A percentile compares a stretch with the other conserved stretches of the same genome.
Evolutionary conservation across 169 alveolate species (phyloP).

Genomic region (Babesia divergens): DNA sequence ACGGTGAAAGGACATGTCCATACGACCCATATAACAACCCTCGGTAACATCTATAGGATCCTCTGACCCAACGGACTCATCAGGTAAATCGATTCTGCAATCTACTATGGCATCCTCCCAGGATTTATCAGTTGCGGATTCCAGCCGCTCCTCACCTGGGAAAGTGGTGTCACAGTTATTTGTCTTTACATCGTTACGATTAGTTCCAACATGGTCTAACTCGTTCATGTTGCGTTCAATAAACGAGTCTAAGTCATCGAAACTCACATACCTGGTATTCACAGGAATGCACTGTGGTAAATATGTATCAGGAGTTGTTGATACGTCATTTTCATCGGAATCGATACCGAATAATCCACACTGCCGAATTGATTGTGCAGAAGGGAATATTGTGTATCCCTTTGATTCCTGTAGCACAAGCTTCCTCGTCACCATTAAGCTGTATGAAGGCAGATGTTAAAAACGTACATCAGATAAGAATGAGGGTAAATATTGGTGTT

Average conservation of each 20-base stretch:
- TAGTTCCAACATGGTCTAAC: neutral
- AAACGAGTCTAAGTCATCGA: neutral
- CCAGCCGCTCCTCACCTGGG: neutral
- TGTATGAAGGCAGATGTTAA: too few species aligned
- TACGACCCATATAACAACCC: neutral
- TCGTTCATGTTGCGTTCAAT: slow-evolving; percentile 1
- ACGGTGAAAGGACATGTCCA: neutral
- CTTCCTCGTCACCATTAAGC: neutral
- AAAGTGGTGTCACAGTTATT: neutral
- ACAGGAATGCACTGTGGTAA: neutral
- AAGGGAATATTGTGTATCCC: neutral
- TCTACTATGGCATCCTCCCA: slow-evolving; percentile 31
- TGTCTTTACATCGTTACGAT: neutral
- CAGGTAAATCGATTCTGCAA: slow-evolving; percentile 2
- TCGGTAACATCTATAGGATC: neutral
- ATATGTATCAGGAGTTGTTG: neutral
- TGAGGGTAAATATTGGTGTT: too few species aligned
- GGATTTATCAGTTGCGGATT: neutral
- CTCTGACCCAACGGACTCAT: neutral
- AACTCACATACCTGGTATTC: neutral
- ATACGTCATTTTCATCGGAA: neutral
- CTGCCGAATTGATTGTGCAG: neutral
- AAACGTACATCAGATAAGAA: too few species aligned
- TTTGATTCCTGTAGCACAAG: neutral
- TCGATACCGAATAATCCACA: neutral